These are phyloP conservation scores for Tirmania nivea DNA, from an alignment of 495 filamentous ascomycete genomes.

Conservation along the genomic window DNA sequence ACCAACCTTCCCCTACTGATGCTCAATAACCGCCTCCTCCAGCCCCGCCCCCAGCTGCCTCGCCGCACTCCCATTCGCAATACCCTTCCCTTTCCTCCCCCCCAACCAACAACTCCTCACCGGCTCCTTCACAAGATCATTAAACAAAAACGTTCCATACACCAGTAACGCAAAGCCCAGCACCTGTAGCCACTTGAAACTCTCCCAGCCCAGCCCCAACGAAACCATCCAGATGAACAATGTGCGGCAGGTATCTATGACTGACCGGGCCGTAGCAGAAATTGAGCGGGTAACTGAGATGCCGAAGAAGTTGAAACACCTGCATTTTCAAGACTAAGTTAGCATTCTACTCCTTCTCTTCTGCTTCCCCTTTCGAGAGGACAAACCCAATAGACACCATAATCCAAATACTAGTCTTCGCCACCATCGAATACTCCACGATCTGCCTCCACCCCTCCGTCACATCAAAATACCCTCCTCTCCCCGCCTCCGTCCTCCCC, in stretches of 20 bases:
- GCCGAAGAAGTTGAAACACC: slow-evolving; percentile 94
- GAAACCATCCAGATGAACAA: slow-evolving; percentile 97
- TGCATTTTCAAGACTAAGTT: not conserved
- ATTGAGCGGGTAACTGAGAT: slow-evolving; percentile 74
- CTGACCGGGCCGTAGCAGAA: slow-evolving; percentile 75
- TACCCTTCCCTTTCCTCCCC: slow-evolving; percentile 22
- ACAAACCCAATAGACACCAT: slow-evolving; percentile 77
- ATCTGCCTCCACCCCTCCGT: slow-evolving; percentile 66
- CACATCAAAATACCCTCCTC: slow-evolving; percentile 72
- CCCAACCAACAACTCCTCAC: slow-evolving; percentile 28
- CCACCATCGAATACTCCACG: slow-evolving; percentile 41
- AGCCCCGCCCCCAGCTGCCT: slow-evolving; percentile 48
- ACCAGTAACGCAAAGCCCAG: slow-evolving; percentile 71
- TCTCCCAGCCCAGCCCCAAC: slow-evolving; percentile 83
- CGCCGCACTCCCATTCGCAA: slow-evolving; percentile 28
- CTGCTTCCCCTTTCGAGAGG: not conserved
- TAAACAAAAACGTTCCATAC: slow-evolving; percentile 94
- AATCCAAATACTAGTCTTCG: slow-evolving; percentile 56
- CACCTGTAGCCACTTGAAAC: slow-evolving; percentile 95
- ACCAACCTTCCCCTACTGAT: slow-evolving; percentile 58
- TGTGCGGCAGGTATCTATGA: slow-evolving; percentile 91
- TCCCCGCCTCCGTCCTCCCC: slow-evolving; percentile 50
- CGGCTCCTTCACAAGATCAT: slow-evolving; percentile 25
- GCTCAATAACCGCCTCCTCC: slow-evolving; percentile 75
- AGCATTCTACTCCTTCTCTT: slow-evolving; percentile 4